Percentiles rank a stretch among this genome's conserved stretches.
These are phyloP conservation scores for Castanea sativa DNA, from an alignment of 306 rosid genomes.

Conservation along the genomic window DNA sequence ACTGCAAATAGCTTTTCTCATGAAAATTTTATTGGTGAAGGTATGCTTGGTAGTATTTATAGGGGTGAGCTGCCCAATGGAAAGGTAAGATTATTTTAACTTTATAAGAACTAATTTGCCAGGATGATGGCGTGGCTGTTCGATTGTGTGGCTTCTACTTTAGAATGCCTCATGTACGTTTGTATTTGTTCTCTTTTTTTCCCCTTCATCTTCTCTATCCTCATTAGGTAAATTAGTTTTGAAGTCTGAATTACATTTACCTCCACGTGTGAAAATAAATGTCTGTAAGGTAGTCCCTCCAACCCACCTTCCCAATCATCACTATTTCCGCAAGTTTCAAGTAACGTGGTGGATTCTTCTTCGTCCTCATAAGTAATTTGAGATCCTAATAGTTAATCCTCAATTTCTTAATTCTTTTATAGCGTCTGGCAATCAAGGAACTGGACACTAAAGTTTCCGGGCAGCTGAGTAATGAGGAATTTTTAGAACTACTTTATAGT, in stretches of 20 bases:
- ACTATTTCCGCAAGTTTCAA: neutral
- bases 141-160: no score
- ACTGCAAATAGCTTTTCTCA: no score
- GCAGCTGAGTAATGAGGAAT: constrained; percentile 55
- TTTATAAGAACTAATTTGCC: neutral
- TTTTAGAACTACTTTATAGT: constrained; percentile 52
- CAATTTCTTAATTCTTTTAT: constrained; percentile 4
- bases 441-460: constrained; percentile 44
- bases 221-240: neutral
- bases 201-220: no score
- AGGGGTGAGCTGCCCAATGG: constrained; percentile 70
- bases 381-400: constrained; percentile 1
- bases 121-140: no score
- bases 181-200: no score
- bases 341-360: neutral
- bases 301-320: neutral
- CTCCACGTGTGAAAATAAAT: neutral
- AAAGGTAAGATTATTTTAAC: constrained; percentile 42
- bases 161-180: no score
- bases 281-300: neutral
- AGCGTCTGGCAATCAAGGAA: constrained; percentile 80
- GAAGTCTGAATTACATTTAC: neutral
- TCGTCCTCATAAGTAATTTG: neutral
- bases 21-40: no score
- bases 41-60: constrained; percentile 41